phyloP scores from a whole-genome alignment of 768 basidiomycete species.

The Lepiota subincarnata region DNA sequence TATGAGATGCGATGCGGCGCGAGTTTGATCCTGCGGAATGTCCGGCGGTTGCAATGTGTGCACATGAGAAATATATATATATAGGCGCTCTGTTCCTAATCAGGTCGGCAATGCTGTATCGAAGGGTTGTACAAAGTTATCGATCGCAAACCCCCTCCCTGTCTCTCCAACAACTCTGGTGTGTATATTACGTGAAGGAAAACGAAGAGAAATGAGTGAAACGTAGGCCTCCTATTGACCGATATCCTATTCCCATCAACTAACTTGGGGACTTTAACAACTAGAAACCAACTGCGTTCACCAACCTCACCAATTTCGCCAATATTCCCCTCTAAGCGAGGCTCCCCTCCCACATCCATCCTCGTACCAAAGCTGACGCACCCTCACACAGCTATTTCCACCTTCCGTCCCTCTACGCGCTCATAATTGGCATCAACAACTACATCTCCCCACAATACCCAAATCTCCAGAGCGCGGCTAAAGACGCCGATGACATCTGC shows the following conservation, averaged over 20 bases:
- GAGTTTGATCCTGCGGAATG: too few species aligned
- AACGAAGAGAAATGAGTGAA: not conserved
- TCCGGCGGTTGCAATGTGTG: too few species aligned
- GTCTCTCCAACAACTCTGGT: too few species aligned
- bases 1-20: not conserved
- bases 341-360: not conserved
- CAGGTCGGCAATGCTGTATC: too few species aligned
- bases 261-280: too few species aligned
- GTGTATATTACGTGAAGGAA: not conserved
- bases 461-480: slow-evolving; percentile 31
- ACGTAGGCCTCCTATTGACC: not conserved
- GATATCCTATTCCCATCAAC: not conserved
- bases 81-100: too few species aligned
- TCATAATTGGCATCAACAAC: slow-evolving; percentile 41
- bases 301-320: not conserved
- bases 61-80: too few species aligned
- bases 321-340: not conserved
- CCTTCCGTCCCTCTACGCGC: slow-evolving; percentile 28
- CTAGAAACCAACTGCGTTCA: too few species aligned
- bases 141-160: too few species aligned
- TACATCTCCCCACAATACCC: slow-evolving; percentile 22
- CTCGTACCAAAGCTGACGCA: not conserved
- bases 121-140: too few species aligned
- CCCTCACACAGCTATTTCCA: not conserved
- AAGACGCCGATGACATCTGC: slow-evolving; percentile 36